Evolutionary conservation across 75 land plant genomes (phyloP).

Genomic region (Cunninghamia lanceolata): DNA sequence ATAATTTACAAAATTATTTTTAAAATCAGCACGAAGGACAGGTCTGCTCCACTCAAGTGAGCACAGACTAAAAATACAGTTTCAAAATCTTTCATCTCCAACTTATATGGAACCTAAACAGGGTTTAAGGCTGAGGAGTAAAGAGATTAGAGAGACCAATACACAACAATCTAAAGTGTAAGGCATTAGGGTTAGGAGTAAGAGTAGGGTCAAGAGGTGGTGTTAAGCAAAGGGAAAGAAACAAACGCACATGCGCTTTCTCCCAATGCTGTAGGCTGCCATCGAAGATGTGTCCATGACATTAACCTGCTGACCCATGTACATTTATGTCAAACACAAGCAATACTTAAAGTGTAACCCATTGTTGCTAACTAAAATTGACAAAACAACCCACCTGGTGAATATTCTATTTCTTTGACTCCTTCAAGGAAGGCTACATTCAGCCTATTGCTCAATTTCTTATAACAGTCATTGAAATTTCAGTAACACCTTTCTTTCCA

Average conservation of each 20-base stretch:
- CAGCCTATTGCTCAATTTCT: background rate
- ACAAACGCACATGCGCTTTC: slow-evolving; percentile 93
- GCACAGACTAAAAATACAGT: background rate
- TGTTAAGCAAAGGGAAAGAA: slow-evolving; percentile 61
- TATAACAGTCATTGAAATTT: background rate
- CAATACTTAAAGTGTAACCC: slow-evolving; percentile 9
- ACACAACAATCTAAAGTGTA: slow-evolving; percentile 2
- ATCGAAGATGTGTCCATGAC: slow-evolving; percentile 74
- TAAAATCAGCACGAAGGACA: background rate
- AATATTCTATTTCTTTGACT: background rate
- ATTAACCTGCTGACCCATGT: slow-evolving; percentile 91
- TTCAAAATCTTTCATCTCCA: slow-evolving; percentile 6
- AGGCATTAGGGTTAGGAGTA: slow-evolving; percentile 17
- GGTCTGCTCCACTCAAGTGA: background rate
- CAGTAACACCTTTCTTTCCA: background rate
- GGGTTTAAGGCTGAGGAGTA: slow-evolving; percentile 10
- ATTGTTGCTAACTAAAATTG: background rate
- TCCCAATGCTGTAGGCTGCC: slow-evolving; percentile 79
- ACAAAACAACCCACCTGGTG: background rate
- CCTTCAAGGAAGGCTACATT: background rate
- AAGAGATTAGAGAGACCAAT: slow-evolving; percentile 18
- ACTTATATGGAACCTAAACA: slow-evolving; percentile 2
- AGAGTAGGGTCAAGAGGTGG: slow-evolving; percentile 44
- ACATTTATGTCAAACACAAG: slow-evolving; percentile 66
- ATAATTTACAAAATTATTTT: background rate